phyloP scores from a whole-genome alignment of 2,329 filamentous ascomycete species.

The Lojkania enalia region DNA sequence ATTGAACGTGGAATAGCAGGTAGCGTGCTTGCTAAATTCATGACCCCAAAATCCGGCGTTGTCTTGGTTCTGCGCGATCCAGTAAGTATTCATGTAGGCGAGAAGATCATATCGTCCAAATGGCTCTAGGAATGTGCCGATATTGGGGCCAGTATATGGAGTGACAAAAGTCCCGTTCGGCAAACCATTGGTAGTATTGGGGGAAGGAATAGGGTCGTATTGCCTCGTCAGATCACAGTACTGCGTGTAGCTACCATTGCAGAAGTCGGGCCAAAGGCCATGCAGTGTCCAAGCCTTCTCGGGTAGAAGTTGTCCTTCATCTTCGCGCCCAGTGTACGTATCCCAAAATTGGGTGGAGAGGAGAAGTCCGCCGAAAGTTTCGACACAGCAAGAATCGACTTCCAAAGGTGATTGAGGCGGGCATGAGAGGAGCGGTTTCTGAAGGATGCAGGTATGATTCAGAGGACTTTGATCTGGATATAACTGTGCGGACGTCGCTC shows the following conservation, averaged over 20 bases:
- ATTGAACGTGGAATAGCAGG: constrained; percentile 69
- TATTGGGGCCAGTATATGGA: constrained; percentile 60
- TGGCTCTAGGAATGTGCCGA: constrained; percentile 61
- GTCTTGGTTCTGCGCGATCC: constrained; percentile 61
- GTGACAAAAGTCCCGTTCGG: constrained; percentile 57
- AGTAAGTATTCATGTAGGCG: constrained; percentile 69
- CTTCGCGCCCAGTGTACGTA: constrained; percentile 64
- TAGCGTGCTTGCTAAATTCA: constrained; percentile 70
- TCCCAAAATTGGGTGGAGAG: constrained; percentile 68
- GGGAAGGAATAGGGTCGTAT: constrained; percentile 63
- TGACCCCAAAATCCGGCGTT: constrained; percentile 67
- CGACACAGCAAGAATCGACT: constrained; percentile 65
- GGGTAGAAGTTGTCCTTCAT: constrained; percentile 61
- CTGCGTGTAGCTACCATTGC: constrained; percentile 64
- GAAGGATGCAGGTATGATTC: constrained; percentile 62
- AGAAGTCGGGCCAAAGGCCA: constrained; percentile 61
- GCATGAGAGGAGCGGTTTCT: constrained; percentile 38
- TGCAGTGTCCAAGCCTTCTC: constrained; percentile 62
- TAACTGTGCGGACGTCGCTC: constrained; percentile 41
- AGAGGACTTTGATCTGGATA: constrained; percentile 53
- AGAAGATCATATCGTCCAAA: constrained; percentile 64
- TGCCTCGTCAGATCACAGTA: constrained; percentile 69
- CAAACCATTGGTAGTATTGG: constrained; percentile 65
- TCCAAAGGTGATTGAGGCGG: constrained; percentile 32
- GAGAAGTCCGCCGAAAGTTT: constrained; percentile 66